These are phyloP conservation scores for Xylariales sp. DNA, from an alignment of 2,329 filamentous ascomycete species.

Conservation along the genomic window DNA sequence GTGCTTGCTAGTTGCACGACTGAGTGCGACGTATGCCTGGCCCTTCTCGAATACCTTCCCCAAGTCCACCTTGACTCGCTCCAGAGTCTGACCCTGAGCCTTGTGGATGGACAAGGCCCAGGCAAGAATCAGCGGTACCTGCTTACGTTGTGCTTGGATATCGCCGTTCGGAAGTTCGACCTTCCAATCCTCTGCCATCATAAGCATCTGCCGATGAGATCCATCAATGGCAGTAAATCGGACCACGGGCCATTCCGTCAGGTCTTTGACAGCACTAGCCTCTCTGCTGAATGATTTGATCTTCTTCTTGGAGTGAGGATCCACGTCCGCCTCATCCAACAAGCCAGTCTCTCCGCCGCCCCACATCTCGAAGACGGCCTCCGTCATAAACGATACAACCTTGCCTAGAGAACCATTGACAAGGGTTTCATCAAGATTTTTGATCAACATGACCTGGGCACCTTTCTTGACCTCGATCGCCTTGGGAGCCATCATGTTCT, in stretches of 20 bases:
- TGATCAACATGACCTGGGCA: slow-evolving; percentile 99
- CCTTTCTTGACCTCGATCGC: slow-evolving; percentile 78
- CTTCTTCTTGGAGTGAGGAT: slow-evolving; percentile 46
- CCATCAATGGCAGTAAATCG: slow-evolving; percentile 79
- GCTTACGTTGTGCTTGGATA: slow-evolving; percentile 78
- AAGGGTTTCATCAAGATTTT: slow-evolving; percentile 90
- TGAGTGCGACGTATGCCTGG: slow-evolving; percentile 94
- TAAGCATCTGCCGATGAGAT: slow-evolving; percentile 69
- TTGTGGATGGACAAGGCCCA: slow-evolving; percentile 99
- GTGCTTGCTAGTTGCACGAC: slow-evolving; percentile 81
- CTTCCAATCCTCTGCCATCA: slow-evolving; percentile 89
- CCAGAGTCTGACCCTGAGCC: slow-evolving; percentile 90
- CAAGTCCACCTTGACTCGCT: slow-evolving; percentile 90
- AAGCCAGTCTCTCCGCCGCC: slow-evolving; percentile 28
- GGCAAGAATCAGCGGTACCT: slow-evolving; percentile 84
- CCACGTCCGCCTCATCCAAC: slow-evolving; percentile 40
- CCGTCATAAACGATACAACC: slow-evolving; percentile 70
- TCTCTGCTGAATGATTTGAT: slow-evolving; percentile 46
- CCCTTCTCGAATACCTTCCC: slow-evolving; percentile 94
- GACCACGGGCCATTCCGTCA: slow-evolving; percentile 73
- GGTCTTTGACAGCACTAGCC: slow-evolving; percentile 38
- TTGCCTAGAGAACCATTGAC: slow-evolving; percentile 94
- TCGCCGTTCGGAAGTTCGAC: slow-evolving; percentile 95
- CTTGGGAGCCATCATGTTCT: slow-evolving; percentile 91
- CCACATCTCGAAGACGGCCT: slow-evolving; percentile 33